These are phyloP conservation scores for Gentiana macrophylla DNA, from an alignment of 257 asterid species.

Conservation along the genomic window DNA sequence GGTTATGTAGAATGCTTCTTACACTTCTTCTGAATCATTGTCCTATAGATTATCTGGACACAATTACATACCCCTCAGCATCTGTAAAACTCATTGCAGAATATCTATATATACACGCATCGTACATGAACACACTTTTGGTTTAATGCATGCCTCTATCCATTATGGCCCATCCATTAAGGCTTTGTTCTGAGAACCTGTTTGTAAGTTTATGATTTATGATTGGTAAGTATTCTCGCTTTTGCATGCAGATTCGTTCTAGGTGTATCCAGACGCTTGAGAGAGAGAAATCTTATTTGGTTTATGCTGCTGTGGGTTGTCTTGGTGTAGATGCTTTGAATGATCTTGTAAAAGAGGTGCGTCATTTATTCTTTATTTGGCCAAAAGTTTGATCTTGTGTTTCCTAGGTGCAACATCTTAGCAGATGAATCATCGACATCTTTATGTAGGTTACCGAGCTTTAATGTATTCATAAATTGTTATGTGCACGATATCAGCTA, in stretches of 20 bases:
- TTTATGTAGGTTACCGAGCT: too few species aligned
- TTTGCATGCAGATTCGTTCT: constrained; percentile 46
- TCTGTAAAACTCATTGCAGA: too few species aligned
- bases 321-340: constrained; percentile 76
- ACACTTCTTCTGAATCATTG: too few species aligned
- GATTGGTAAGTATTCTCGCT: not conserved
- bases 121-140: not conserved
- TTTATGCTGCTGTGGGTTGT: constrained; percentile 81
- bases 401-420: too few species aligned
- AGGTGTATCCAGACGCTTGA: constrained; percentile 60
- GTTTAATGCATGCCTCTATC: not conserved
- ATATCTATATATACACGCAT: not conserved
- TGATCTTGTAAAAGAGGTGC: constrained; percentile 78
- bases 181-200: not conserved
- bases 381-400: too few species aligned
- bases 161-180: not conserved
- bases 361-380: too few species aligned
- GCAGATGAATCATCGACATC: too few species aligned
- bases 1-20: too few species aligned
- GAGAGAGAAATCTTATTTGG: constrained; percentile 75
- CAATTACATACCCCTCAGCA: too few species aligned
- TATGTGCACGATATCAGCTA: too few species aligned
- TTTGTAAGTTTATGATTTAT: constrained; percentile 7
- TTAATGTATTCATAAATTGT: too few species aligned
- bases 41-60: too few species aligned